Conservation (phyloP, 2,329 filamentous ascomycete species). For the Aphanoascus verrucosus region DNA sequence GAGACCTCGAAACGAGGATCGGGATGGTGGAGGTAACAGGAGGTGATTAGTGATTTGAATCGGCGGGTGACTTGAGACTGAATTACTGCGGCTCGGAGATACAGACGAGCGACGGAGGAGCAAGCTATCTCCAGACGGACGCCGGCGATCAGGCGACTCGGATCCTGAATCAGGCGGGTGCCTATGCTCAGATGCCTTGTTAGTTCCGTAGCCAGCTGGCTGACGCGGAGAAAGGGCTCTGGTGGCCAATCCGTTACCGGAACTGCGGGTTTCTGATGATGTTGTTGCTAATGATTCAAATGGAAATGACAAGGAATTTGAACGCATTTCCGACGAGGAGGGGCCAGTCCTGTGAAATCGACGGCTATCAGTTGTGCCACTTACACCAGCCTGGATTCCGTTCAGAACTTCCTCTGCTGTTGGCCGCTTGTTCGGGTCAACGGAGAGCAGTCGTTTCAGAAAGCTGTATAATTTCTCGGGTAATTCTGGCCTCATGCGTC, state of each 20-base stretch:
- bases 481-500: slow-evolving; percentile 64
- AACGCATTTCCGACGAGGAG: slow-evolving; percentile 25
- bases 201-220: slow-evolving; percentile 7
- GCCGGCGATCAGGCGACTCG: neutral
- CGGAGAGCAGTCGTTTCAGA: slow-evolving; percentile 66
- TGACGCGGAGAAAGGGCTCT: slow-evolving; percentile 1
- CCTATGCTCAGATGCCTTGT: neutral
- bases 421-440: slow-evolving; percentile 66
- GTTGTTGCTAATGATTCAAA: slow-evolving; percentile 24
- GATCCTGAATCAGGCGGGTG: neutral
- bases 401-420: slow-evolving; percentile 75
- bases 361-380: slow-evolving; percentile 36
- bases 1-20: slow-evolving; percentile 24
- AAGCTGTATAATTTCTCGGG: slow-evolving; percentile 78
- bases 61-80: neutral
- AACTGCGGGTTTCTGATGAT: slow-evolving; percentile 18
- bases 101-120: neutral
- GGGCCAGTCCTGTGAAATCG: slow-evolving; percentile 27
- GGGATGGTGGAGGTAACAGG: slow-evolving; percentile 34
- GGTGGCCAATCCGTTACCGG: slow-evolving; percentile 13
- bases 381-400: slow-evolving; percentile 52
- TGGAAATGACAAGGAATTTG: slow-evolving; percentile 30
- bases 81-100: neutral
- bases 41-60: slow-evolving; percentile 22
- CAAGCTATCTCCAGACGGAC: neutral